These are phyloP conservation scores for Cinnamomum chago DNA, from an alignment of 164 flowering plant genomes.

Conservation along the genomic window DNA sequence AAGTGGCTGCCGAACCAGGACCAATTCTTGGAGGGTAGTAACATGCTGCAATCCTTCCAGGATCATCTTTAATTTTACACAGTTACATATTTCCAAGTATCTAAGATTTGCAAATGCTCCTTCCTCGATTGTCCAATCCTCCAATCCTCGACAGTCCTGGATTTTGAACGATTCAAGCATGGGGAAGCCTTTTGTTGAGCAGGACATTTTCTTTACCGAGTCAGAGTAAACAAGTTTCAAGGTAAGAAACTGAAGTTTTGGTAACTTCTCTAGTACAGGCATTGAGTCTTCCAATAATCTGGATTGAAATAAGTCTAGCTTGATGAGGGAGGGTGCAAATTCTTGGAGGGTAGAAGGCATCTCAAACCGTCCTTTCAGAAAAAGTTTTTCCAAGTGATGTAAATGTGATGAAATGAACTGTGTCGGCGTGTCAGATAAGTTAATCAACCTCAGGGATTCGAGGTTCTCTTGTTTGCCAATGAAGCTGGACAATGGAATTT, in stretches of 20 bases:
- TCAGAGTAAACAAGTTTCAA: not conserved
- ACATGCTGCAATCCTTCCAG: not conserved
- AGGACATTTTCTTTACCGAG: not conserved
- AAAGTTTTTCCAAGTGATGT: not conserved
- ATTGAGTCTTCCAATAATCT: not conserved
- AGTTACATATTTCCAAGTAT: not conserved
- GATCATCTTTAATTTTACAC: not conserved
- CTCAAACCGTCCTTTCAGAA: not conserved
- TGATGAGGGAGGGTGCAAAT: not conserved
- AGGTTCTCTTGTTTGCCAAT: not conserved
- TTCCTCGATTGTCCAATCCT: not conserved
- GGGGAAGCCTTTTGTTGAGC: not conserved
- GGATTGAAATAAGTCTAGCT: not conserved
- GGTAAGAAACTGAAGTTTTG: not conserved
- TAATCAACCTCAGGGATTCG: not conserved
- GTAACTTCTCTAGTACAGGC: not conserved
- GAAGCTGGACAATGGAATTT: not conserved
- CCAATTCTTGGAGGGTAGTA: not conserved
- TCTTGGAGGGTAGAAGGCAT: not conserved
- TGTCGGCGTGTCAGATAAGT: not conserved
- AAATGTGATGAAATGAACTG: not conserved
- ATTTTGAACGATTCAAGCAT: not conserved
- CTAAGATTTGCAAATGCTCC: not conserved
- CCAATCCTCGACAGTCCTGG: not conserved
- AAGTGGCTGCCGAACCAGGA: not conserved